Base-by-base conservation (phyloP, 768 basidiomycete species). In the Gymnopilus junonius region DNA sequence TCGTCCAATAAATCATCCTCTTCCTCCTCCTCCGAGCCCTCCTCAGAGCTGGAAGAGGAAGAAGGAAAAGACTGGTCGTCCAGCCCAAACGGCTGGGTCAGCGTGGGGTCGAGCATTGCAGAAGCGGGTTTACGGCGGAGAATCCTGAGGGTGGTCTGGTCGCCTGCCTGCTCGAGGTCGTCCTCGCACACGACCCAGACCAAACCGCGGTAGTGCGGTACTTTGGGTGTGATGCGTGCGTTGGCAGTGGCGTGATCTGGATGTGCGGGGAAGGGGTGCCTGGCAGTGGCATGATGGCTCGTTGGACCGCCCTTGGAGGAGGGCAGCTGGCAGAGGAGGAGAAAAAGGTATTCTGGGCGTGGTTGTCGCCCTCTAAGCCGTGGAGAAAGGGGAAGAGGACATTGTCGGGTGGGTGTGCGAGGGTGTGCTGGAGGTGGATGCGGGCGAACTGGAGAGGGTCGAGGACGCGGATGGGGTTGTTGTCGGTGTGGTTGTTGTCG, bases 351-450 rank as follows among this genome's bases (percentile, higher is more conserved):
- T 91, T 93, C 77, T 94, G 94, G 0, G 88, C 87, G 15, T 84
- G 76, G 71, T 94, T 93, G 62, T 88, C 83, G 65, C 92, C 89
- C 70, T 95, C 94, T 63, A 95, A 81, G 45, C 94, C 92, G 69
- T 95, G 94, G 15, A 94, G 78, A 77, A 95, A 97, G 0, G 94
- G 94, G 73, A 97, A 97, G 61, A 95, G 85, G 67, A 90, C 83
- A 40, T 83, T 80, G 77, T 97, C 94, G 0, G 91, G 90, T 1
- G 92, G 86, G 74, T 95, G 91, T 1, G 86, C 76, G 61, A 85
- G 80, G 65, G 87, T 78, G 66, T 92, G 85, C n/a, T 79, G 73
- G 68, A 86, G 81, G 59, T 91, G 89, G 55, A 94, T 75, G 20
- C 79, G 71, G 3, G 87, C 80, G 70, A 93, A 93, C 61, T 85